Base-by-base conservation (phyloP, 495 filamentous ascomycete species). In the Daldinia vernicosa region DNA sequence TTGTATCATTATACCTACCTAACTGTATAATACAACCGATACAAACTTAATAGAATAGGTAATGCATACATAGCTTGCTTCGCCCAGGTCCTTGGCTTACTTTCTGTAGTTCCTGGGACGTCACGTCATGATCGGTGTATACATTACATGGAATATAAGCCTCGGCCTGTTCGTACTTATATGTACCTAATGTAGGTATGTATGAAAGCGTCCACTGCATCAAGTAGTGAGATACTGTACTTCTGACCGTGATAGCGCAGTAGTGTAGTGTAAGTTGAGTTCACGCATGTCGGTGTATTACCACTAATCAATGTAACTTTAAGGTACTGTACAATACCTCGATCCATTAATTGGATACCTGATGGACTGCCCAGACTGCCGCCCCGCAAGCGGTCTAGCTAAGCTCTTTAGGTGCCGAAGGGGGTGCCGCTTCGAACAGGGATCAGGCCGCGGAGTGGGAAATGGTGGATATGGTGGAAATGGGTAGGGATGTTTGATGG, bases 351-450 rank as follows among this genome's bases (percentile, higher is more conserved):
- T 64, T 51, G 60, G 60, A 62, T 53, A 37, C 35, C 22, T 45
- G 6, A 60, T 28, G 56, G 47, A 28, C 2, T 12, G 6, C 24
- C 37, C 14, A n/a, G n/a, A n/a, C n/a, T n/a, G n/a, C 30, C 19
- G 33, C 63, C 70, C 66, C 61, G 66, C 66, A 69, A 59, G 70
- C 61, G 32, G 70, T 73, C 62, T 53, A 73, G 64, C 66, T 73
- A 73, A 73, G 66, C 70, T 72, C 70, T 69, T 71, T 63, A 69
- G 67, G 58, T 72, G 65, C 70, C 70, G 70, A 68, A 62, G 60
- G 64, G 64, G 65, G 51, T 22, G 43, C 63, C 65, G 63, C 62
- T 51, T 51, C 12, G 47, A 69, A 69, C 66, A 69, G 51, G 70
- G 70, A 37, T 63, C 11, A 39, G 30, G 47, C 56, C 56, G 56